Evolutionary conservation across 2,329 filamentous ascomycete species (phyloP), one percentile per base, ranked within the genome.

Genomic region (Epichloe elymi): DNA sequence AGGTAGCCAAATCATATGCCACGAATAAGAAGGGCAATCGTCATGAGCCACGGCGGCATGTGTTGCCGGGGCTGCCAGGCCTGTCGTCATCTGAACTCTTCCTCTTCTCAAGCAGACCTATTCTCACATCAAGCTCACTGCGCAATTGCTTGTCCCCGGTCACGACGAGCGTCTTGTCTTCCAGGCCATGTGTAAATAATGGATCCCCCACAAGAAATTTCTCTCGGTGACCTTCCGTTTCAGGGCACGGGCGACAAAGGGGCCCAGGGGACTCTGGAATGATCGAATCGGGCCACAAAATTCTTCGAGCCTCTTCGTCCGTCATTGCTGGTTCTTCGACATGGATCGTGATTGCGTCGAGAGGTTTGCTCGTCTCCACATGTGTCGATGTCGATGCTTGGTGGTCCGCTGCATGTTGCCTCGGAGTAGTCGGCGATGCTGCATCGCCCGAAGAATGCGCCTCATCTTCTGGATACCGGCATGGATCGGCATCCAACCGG

Each of bases 141-240:
- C 61, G 53, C 1, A 70, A 51, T 33, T 66, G 63, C 48, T 69
- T 67, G 4, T 67, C 65, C 0, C 65, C 65, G 0, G 60, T 58
- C 1, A 58, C 57, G 0, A 66, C 58, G 10, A 71, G 59, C 15
- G 63, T 67, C 57, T 73, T 74, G 14, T 68, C 67, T 51, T 73
- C 70, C 0, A 66, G 51, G 0, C 56, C 60, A 1, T 60, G 53
- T 0, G 54, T 53, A 23, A 68, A 63, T 0, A 61, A 60, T 0
- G 64, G 57, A 42, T 72, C 71, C 0, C 63, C 63, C 0, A 59
- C 54, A 1, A 66, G 60, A 39, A 70, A 72, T 51, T 74, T 74
- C 44, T 74, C 70, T 4, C 66, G 65, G 11, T 60, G 53, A 0
- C 60, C 64, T 23, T 64, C 60, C 14, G 59, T 44, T 5, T 54